Base-by-base conservation (phyloP, 2,329 filamentous ascomycete genomes). In the Ophiostoma ulmi region DNA sequence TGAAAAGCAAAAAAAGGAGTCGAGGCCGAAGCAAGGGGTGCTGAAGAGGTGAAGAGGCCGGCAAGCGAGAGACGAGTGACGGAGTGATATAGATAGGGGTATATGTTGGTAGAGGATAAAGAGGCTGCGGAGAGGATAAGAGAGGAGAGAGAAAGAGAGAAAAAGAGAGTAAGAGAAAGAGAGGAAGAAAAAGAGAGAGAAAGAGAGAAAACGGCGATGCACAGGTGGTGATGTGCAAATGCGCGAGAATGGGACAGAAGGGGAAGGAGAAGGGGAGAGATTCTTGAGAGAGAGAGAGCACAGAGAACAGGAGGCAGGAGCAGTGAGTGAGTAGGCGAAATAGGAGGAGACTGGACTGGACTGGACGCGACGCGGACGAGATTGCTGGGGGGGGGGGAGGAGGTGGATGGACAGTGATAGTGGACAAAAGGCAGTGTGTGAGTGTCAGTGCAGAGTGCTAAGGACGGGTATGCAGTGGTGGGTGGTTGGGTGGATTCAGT, bases 241-340 rank as follows among this genome's bases (percentile, higher is more conserved):
- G 61, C 58, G 31, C 55, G 26, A 39, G 17, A 72, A n/a, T 31
- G 39, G 41, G 63, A 35, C 41, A 48, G 38, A 76, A 76, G 75
- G 35, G 63, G 63, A 65, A 65, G 63, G 63, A 65, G 36, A 39
- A 65, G 36, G 61, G 76, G 78, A 80, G 80, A 79, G 58, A 63
- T 58, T 58, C 80, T 20, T 20, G 41, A 22, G n/a, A 58, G 79
- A 78, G 79, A 81, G 35, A 63, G 52, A 64, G 64, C 22, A 67
- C 39, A 52, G 48, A 41, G 20, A 41, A 22, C 48, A 41, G 35
- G 55, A 52, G 20, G 61, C 22, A 39, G 17, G 67, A 38, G 39
- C 36, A 26, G 65, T 69, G 70, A 66, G 70, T 17, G 44, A 69
- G 65, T 17, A 44, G 63, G 36, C n/a, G 63, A n/a, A 41, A 11